phyloP scores from a whole-genome alignment of 139 green algal genomes.

The Chlamydomonas schloesseri region DNA sequence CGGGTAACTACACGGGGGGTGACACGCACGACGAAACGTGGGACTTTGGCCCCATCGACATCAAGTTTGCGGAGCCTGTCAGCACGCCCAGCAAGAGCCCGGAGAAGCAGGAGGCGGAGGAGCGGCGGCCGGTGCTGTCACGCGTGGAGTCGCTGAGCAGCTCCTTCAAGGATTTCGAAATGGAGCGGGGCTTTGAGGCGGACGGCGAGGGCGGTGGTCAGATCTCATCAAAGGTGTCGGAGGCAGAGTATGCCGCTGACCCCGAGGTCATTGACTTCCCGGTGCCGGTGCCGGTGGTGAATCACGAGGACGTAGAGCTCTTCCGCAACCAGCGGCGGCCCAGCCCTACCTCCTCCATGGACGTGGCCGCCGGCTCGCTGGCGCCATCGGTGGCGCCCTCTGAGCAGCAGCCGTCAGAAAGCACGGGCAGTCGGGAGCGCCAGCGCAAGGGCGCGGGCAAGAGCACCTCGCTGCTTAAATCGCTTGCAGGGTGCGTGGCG shows the following conservation, averaged over 20 bases:
- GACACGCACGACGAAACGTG: slow-evolving; percentile 52
- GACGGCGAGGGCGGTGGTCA: slow-evolving; percentile 19
- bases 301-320: slow-evolving; percentile 48
- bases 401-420: slow-evolving; percentile 1
- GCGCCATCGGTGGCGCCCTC: slow-evolving; percentile 2
- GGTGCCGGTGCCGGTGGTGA: not conserved
- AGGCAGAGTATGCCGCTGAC: slow-evolving; percentile 13
- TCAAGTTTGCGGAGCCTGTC: slow-evolving; percentile 67
- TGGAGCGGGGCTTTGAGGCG: slow-evolving; percentile 43
- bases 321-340: slow-evolving; percentile 14
- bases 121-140: slow-evolving; percentile 55
- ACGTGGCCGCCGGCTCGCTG: slow-evolving; percentile 48
- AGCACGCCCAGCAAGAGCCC: slow-evolving; percentile 60
- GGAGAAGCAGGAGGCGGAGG: slow-evolving; percentile 38
- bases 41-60: slow-evolving; percentile 66
- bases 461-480: not conserved
- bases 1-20: slow-evolving; percentile 4
- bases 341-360: slow-evolving; percentile 52
- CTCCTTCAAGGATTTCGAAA: slow-evolving; percentile 70
- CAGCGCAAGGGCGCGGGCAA: slow-evolving; percentile 17
- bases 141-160: slow-evolving; percentile 69
- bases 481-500: not conserved
- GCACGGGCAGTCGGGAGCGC: not conserved
- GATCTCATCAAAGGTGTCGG: slow-evolving; percentile 35
- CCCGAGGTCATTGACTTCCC: slow-evolving; percentile 46